Percentiles rank a stretch among this genome's conserved stretches.
phyloP scores from a whole-genome alignment of 495 filamentous ascomycete species.

The Penicillium fimorum region DNA sequence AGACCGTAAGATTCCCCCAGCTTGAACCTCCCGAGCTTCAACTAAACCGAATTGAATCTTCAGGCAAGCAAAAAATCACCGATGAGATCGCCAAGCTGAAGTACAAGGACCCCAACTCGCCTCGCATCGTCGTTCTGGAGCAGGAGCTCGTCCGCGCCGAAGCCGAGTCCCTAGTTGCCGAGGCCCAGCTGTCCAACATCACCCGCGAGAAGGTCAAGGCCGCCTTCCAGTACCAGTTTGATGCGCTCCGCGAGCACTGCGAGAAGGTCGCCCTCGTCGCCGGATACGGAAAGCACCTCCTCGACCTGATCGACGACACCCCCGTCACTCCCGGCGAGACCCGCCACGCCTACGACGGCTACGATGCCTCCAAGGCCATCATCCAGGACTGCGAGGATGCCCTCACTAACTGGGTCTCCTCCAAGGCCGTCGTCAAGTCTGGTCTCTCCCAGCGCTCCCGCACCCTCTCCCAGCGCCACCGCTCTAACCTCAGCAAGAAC shows the following conservation, averaged over 20 bases:
- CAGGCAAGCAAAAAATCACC: conserved; percentile 97
- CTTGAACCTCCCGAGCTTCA: background rate
- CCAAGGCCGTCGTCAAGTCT: conserved; percentile 82
- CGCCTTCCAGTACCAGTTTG: conserved; percentile 97
- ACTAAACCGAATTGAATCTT: conserved; percentile 13
- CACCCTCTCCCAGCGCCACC: conserved; percentile 80
- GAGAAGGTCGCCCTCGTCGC: conserved; percentile 98
- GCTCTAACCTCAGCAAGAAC: conserved; percentile 56
- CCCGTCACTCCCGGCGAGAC: conserved; percentile 98
- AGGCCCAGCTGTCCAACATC: conserved; percentile 98
- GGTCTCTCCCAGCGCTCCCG: conserved; percentile 82
- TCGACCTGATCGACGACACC: conserved; percentile 93
- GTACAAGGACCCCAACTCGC: conserved; percentile 98
- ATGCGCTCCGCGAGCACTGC: conserved; percentile 94
- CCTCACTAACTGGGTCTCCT: conserved; percentile 91
- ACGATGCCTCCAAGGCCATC: conserved; percentile 97
- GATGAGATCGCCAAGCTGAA: conserved; percentile 98
- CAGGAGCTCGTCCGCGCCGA: conserved; percentile 98
- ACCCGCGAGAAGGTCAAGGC: conserved; percentile 99
- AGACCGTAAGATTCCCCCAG: conserved; percentile 65
- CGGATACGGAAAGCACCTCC: conserved; percentile 92
- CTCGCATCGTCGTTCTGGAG: conserved; percentile 95
- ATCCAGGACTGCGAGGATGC: conserved; percentile 99
- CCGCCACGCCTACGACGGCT: conserved; percentile 92
- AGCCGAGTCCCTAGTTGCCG: conserved; percentile 95